Percentiles rank a stretch among this genome's conserved stretches.
These are phyloP conservation scores for Coniochaeta sp. DNA, from an alignment of 2,329 filamentous ascomycete species.

Conservation along the genomic window DNA sequence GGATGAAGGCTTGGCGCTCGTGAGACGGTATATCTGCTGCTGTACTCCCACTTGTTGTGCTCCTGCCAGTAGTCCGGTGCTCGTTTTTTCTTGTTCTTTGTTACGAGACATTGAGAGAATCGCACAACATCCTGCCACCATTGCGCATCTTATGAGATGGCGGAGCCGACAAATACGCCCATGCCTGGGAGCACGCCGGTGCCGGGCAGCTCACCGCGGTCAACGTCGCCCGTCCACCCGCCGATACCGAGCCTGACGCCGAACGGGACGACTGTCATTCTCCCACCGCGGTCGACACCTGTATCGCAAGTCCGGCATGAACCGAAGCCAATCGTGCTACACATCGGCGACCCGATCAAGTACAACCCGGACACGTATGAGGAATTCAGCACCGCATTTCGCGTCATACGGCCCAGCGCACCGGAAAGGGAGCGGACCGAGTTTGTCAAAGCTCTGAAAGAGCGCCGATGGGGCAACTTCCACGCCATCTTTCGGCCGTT, in stretches of 20 bases:
- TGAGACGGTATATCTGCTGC: background rate
- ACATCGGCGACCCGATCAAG: slow-evolving; percentile 60
- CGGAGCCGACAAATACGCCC: slow-evolving; percentile 23
- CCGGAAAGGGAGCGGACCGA: slow-evolving; percentile 43
- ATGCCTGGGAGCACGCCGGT: slow-evolving; percentile 18
- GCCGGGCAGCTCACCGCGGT: slow-evolving; percentile 20
- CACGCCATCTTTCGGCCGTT: slow-evolving; percentile 47
- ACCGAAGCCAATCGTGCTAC: slow-evolving; percentile 54
- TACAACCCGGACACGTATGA: slow-evolving; percentile 42
- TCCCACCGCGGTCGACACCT: slow-evolving; percentile 9
- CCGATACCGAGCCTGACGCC: slow-evolving; percentile 18
- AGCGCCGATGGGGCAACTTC: slow-evolving; percentile 49
- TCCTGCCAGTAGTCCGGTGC: background rate
- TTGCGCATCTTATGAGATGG: slow-evolving; percentile 19
- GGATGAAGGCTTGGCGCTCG: background rate
- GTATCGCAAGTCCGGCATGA: slow-evolving; percentile 8
- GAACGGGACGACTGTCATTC: slow-evolving; percentile 12
- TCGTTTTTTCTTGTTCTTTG: background rate
- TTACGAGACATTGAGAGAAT: background rate
- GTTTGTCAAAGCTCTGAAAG: slow-evolving; percentile 41
- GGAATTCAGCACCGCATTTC: slow-evolving; percentile 34
- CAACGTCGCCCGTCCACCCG: slow-evolving; percentile 16
- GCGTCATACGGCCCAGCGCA: slow-evolving; percentile 42
- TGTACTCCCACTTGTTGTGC: background rate
- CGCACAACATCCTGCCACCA: background rate